phyloP scores from a whole-genome alignment of 2,329 filamentous ascomycete genomes.

The Colletotrichum abscissum region DNA sequence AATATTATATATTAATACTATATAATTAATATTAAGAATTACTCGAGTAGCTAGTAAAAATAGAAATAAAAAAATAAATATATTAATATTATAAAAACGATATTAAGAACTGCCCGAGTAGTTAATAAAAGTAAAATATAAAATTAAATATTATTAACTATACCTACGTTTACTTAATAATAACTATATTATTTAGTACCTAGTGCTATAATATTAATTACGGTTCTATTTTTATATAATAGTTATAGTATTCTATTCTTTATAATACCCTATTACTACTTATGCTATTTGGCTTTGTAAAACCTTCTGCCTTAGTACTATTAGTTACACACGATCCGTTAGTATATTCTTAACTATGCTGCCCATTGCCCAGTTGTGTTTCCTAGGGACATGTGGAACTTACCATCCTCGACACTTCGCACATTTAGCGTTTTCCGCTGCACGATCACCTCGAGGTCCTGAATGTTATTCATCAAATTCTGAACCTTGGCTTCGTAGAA shows the following conservation, averaged over 20 bases:
- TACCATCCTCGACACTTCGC: conserved; percentile 89
- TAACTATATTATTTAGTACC: no score
- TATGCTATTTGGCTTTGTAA: background rate
- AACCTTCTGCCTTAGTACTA: conserved; percentile 6
- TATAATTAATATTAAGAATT: no score
- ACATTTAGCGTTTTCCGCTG: conserved; percentile 85
- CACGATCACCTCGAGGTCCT: conserved; percentile 68
- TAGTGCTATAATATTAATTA: accelerated
- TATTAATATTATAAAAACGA: no score
- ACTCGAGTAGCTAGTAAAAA: no score
- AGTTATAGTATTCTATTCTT: background rate
- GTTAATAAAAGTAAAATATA: no score
- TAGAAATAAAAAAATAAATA: no score
- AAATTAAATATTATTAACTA: no score
- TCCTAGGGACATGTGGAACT: conserved; percentile 26
- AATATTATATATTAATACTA: no score
- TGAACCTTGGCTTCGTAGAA: conserved; percentile 69
- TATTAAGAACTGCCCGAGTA: no score
- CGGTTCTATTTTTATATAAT: background rate
- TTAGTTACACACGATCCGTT: background rate
- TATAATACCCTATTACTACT: background rate
- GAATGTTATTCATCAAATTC: conserved; percentile 63
- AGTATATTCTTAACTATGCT: background rate
- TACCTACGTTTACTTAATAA: no score
- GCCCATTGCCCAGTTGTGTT: background rate